Conservation (phyloP, 2,329 filamentous ascomycete genomes). For the Madurella mycetomatis region DNA sequence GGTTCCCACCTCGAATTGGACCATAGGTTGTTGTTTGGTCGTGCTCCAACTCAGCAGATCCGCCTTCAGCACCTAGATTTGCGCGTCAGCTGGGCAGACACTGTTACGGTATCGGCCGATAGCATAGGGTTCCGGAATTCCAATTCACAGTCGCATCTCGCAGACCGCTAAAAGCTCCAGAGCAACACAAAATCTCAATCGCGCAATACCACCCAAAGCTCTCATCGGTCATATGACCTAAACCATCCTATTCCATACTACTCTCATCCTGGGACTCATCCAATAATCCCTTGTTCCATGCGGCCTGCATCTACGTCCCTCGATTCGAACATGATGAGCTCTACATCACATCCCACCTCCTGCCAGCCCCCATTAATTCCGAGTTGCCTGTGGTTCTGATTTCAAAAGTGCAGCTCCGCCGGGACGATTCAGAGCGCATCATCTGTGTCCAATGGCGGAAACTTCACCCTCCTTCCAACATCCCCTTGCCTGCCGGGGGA, state of each 20-base stretch:
- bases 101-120: too few species aligned
- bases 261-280: constrained; percentile 38
- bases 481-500: not conserved
- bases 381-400: not conserved
- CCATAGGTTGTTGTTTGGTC: too few species aligned
- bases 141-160: not conserved
- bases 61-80: not conserved
- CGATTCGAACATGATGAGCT: constrained; percentile 21
- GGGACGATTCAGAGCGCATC: not conserved
- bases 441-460: not conserved
- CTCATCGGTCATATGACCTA: constrained; percentile 30
- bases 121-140: not conserved
- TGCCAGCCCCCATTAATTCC: not conserved
- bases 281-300: constrained; percentile 43
- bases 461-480: not conserved
- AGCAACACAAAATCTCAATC: constrained; percentile 27
- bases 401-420: not conserved
- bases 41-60: too few species aligned
- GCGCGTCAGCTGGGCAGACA: not conserved
- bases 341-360: not conserved
- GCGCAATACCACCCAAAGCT: constrained; percentile 37
- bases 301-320: constrained; percentile 40
- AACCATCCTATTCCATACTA: constrained; percentile 37
- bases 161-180: not conserved
- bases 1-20: not conserved